A percentile compares a stretch with the other conserved stretches of the same genome.
Conservation (phyloP, 352 stramenopile genomes). For the Phytophthora idaei region DNA sequence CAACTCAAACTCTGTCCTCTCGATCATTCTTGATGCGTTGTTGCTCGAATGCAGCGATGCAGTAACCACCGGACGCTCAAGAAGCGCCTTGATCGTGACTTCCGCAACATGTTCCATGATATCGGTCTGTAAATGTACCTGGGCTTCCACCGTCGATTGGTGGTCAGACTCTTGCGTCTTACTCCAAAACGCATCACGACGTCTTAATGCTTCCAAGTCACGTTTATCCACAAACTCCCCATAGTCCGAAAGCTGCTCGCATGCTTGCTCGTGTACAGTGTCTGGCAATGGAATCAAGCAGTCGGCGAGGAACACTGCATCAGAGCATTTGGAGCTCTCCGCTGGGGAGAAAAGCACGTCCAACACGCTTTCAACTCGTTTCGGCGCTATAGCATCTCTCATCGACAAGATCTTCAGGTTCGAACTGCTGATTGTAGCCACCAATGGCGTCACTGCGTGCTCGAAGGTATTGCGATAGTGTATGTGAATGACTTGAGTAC, state of each 20-base stretch:
- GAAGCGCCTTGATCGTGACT: constrained; percentile 36
- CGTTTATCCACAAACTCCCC: constrained; percentile 37
- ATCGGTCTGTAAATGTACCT: constrained; percentile 42
- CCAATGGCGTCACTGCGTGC: constrained; percentile 35
- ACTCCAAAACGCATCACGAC: constrained; percentile 42
- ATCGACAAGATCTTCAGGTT: constrained; percentile 33
- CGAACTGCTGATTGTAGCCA: constrained; percentile 19
- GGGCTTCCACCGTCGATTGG: constrained; percentile 20
- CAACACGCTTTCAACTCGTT: constrained; percentile 31
- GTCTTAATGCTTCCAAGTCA: constrained; percentile 42
- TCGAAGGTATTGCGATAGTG: constrained; percentile 52
- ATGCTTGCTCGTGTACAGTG: constrained; percentile 19
- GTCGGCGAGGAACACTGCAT: constrained; percentile 41
- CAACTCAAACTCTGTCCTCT: constrained; percentile 36
- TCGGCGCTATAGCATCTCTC: constrained; percentile 17
- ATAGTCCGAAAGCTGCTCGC: constrained; percentile 43
- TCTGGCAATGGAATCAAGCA: constrained; percentile 36
- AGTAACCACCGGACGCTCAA: constrained; percentile 45
- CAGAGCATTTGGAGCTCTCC: constrained; percentile 32
- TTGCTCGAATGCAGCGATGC: constrained; percentile 3
- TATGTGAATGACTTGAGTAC: constrained; percentile 35
- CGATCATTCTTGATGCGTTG: not conserved
- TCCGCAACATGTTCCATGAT: constrained; percentile 40
- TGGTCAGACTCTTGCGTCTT: constrained; percentile 1
- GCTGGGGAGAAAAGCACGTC: constrained; percentile 43